These are phyloP conservation scores for Ogataea siamensis DNA, from an alignment of 805 yeast species.

Conservation along the genomic window DNA sequence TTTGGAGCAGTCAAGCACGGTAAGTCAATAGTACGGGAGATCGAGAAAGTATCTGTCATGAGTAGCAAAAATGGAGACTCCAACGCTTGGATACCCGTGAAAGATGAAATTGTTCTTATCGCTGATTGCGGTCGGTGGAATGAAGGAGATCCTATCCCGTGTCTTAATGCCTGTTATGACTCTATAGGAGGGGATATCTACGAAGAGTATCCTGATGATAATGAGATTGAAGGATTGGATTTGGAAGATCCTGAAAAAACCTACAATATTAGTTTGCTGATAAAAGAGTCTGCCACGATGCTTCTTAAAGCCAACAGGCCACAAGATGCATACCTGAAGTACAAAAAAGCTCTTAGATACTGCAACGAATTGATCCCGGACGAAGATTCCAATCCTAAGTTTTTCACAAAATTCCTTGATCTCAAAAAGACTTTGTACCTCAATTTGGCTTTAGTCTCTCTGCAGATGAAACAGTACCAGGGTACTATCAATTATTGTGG, in stretches of 20 bases:
- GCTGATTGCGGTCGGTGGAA: slow-evolving; percentile 64
- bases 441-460: slow-evolving; percentile 56
- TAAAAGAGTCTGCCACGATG: slow-evolving; percentile 66
- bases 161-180: slow-evolving; percentile 60
- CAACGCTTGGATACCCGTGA: slow-evolving; percentile 36
- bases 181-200: slow-evolving; percentile 64
- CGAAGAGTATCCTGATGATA: slow-evolving; percentile 81
- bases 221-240: slow-evolving; percentile 57
- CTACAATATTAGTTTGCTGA: slow-evolving; percentile 47
- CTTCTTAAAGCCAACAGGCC: slow-evolving; percentile 53
- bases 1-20: slow-evolving; percentile 72
- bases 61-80: slow-evolving; percentile 32
- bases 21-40: slow-evolving; percentile 63
- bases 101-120: slow-evolving; percentile 44
- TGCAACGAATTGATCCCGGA: slow-evolving; percentile 74
- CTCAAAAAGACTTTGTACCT: slow-evolving; percentile 50
- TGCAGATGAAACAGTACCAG: slow-evolving; percentile 49
- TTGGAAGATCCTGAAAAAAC: slow-evolving; percentile 45
- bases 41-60: slow-evolving; percentile 51
- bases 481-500: slow-evolving; percentile 53
- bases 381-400: slow-evolving; percentile 55
- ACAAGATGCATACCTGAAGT: slow-evolving; percentile 58
- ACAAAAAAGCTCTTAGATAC: slow-evolving; percentile 63
- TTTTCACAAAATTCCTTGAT: slow-evolving; percentile 47
- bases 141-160: slow-evolving; percentile 50